These are phyloP conservation scores for Tremellales sp. DNA, from an alignment of 1,284 basidiomycete genomes.

Conservation along the genomic window DNA sequence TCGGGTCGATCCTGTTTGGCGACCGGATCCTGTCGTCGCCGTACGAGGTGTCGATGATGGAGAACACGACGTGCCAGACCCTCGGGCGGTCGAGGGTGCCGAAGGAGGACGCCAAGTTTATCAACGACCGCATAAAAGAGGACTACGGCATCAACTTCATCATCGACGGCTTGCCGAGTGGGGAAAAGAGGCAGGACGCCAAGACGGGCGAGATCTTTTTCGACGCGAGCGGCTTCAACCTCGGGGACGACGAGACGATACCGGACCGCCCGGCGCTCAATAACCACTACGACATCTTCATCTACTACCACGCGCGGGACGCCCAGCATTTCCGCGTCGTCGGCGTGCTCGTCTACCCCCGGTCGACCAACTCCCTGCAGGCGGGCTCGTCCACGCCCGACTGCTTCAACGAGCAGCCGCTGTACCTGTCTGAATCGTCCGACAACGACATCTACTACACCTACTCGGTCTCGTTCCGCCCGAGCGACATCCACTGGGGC, in stretches of 20 bases:
- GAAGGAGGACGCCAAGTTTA: slow-evolving; percentile 73
- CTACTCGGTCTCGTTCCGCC: slow-evolving; percentile 83
- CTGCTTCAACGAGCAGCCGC: slow-evolving; percentile 46
- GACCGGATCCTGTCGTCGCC: slow-evolving; percentile 91
- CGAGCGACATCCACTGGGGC: slow-evolving; percentile 82
- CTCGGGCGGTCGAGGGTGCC: slow-evolving; percentile 68
- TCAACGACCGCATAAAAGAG: slow-evolving; percentile 86
- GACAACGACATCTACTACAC: slow-evolving; percentile 78
- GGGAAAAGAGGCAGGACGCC: slow-evolving; percentile 79
- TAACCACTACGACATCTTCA: slow-evolving; percentile 67
- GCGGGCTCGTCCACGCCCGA: slow-evolving; percentile 28
- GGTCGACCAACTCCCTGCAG: slow-evolving; percentile 47
- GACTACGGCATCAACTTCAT: slow-evolving; percentile 95
- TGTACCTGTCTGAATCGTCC: slow-evolving; percentile 62
- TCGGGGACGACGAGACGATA: slow-evolving; percentile 36
- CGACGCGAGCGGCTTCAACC: slow-evolving; percentile 62
- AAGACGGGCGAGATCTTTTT: slow-evolving; percentile 78
- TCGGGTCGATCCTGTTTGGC: slow-evolving; percentile 92
- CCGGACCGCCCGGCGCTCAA: slow-evolving; percentile 68
- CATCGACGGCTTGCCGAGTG: slow-evolving; percentile 88
- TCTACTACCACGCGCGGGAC: slow-evolving; percentile 75
- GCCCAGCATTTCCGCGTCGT: slow-evolving; percentile 73
- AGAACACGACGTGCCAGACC: slow-evolving; percentile 62
- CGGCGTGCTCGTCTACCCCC: slow-evolving; percentile 86
- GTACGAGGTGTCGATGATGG: slow-evolving; percentile 57